phyloP scores from a whole-genome alignment of 331 rosid genomes.

The Pyracantha coccinea region DNA sequence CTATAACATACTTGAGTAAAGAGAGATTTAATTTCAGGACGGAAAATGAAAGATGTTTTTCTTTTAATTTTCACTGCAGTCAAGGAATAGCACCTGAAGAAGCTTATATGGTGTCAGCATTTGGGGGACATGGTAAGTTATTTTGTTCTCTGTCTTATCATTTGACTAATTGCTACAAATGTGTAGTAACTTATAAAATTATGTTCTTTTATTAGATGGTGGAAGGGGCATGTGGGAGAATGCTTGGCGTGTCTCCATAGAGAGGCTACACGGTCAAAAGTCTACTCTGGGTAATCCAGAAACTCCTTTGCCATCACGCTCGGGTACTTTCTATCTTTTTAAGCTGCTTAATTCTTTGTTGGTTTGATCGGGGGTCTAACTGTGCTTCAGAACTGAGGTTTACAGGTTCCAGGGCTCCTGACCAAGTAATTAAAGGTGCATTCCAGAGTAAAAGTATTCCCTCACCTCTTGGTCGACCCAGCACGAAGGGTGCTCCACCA shows the following conservation, averaged over 20 bases:
- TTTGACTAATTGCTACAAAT: neutral
- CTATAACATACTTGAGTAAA: neutral
- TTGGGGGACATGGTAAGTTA: conserved; percentile 73
- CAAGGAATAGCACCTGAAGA: conserved; percentile 95
- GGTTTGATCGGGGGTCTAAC: conserved; percentile 13
- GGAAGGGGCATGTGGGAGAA: conserved; percentile 84
- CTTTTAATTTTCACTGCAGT: conserved; percentile 42
- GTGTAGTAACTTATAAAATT: conserved; percentile 12
- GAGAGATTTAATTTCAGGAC: neutral
- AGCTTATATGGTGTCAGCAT: conserved; percentile 86
- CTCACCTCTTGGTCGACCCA: conserved; percentile 64
- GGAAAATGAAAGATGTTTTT: neutral
- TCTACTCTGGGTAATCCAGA: conserved; percentile 52
- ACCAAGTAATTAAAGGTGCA: conserved; percentile 49
- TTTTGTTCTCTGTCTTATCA: neutral
- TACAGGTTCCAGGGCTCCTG: conserved; percentile 52
- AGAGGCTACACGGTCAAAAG: conserved; percentile 58
- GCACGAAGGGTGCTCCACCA: conserved; percentile 56
- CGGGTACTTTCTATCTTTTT: conserved; percentile 32
- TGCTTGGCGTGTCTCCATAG: conserved; percentile 67
- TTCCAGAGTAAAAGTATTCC: conserved; percentile 55
- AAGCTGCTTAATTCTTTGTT: neutral
- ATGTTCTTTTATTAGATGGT: conserved; percentile 45
- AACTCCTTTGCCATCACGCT: conserved; percentile 60
- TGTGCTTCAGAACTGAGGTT: conserved; percentile 22